These are phyloP conservation scores for Penstemon newberryi DNA, from an alignment of 257 asterid genomes.

Conservation along the genomic window DNA sequence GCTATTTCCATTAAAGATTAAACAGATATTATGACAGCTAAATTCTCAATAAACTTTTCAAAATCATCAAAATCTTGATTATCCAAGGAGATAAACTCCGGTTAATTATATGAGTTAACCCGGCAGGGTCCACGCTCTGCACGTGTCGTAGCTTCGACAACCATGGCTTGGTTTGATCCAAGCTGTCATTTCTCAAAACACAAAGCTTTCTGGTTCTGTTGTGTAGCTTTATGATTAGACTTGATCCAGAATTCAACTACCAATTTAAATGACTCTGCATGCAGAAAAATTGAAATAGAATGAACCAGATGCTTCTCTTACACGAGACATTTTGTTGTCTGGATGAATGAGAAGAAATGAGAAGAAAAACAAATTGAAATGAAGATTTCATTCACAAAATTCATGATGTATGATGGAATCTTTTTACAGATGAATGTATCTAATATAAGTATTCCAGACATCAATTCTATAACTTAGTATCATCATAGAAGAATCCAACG, in stretches of 20 bases:
- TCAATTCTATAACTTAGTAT: neutral
- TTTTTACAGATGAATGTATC: neutral
- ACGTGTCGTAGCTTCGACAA: neutral
- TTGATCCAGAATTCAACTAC: neutral
- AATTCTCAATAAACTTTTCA: neutral
- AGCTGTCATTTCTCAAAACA: neutral
- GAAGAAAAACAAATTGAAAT: neutral
- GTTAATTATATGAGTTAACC: neutral
- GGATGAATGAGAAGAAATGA: neutral
- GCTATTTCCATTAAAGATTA: slow-evolving; percentile 13
- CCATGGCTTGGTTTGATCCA: neutral
- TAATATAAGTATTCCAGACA: neutral
- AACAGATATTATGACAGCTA: slow-evolving; percentile 12
- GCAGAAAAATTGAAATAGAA: neutral
- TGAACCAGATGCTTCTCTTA: neutral
- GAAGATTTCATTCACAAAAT: neutral
- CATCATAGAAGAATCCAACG: neutral
- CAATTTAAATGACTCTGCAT: neutral
- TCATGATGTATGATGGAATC: neutral
- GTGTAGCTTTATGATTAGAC: neutral
- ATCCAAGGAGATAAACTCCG: slow-evolving; percentile 1
- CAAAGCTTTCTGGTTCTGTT: slow-evolving; percentile 2
- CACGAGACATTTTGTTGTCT: too few species aligned
- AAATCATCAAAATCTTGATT: slow-evolving; percentile 3
- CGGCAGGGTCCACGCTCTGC: neutral